These are phyloP conservation scores for Mucuna pruriens DNA, from an alignment of 306 rosid genomes.

Conservation along the genomic window DNA sequence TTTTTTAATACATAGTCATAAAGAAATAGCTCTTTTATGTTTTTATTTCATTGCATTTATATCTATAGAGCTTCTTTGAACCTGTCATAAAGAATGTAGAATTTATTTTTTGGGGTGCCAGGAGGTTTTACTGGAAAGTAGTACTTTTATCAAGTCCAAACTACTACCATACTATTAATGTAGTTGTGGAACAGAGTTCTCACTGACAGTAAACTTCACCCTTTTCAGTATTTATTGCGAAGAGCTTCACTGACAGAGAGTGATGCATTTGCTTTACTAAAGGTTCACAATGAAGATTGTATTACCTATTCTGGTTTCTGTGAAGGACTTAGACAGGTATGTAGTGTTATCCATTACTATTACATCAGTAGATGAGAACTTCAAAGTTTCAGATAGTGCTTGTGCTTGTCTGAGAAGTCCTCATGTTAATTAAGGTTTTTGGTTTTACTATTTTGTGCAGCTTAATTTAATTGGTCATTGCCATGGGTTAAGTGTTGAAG, in stretches of 20 bases:
- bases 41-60: background rate
- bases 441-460: slow-evolving; percentile 43
- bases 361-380: background rate
- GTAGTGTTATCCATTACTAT: background rate
- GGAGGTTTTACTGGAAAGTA: background rate
- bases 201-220: slow-evolving; percentile 30
- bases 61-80: background rate
- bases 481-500: slow-evolving; percentile 67
- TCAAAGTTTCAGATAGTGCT: background rate
- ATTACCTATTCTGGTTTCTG: slow-evolving; percentile 66
- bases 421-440: background rate
- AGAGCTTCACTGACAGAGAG: slow-evolving; percentile 58
- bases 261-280: slow-evolving; percentile 65
- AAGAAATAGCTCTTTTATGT: background rate
- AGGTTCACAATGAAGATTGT: slow-evolving; percentile 59
- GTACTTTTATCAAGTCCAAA: background rate
- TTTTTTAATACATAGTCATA: background rate
- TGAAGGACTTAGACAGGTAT: slow-evolving; percentile 75
- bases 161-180: background rate
- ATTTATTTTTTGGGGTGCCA: background rate
- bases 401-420: background rate
- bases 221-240: slow-evolving; percentile 61
- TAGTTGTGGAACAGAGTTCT: slow-evolving; percentile 6
- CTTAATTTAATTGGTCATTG: slow-evolving; percentile 69
- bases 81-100: background rate